A percentile compares a stretch with the other conserved stretches of the same genome.
These are phyloP conservation scores for Haberlea rhodopensis DNA, from an alignment of 257 asterid species.

Conservation along the genomic window DNA sequence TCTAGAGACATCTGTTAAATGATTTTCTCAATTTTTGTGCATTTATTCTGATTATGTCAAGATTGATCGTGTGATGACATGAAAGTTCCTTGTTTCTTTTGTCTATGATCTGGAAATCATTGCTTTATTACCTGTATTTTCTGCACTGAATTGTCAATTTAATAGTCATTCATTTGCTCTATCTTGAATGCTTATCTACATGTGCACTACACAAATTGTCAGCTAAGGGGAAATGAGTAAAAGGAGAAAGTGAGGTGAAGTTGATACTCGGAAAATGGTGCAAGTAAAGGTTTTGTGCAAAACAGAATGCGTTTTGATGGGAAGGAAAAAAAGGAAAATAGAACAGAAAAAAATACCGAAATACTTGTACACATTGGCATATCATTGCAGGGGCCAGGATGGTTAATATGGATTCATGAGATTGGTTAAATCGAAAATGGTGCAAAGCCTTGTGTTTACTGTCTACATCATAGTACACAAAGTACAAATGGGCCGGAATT, in stretches of 20 bases:
- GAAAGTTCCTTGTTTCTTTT: slow-evolving; percentile 1
- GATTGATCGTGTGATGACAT: not conserved
- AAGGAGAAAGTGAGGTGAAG: not conserved
- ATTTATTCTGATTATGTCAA: not conserved
- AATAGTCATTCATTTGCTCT: not conserved
- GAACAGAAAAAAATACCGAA: not conserved
- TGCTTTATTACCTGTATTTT: not conserved
- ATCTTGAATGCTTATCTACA: not conserved
- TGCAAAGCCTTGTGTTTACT: too few relatives aligned
- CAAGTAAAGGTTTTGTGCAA: not conserved
- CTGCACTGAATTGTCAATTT: slow-evolving; percentile 7
- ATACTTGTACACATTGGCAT: not conserved
- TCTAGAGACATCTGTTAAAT: slow-evolving; percentile 16
- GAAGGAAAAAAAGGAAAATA: not conserved
- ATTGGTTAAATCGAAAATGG: not conserved
- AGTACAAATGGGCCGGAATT: not conserved
- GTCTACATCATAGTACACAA: too few relatives aligned
- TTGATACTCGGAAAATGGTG: not conserved
- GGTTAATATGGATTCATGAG: not conserved
- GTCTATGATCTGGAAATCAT: not conserved
- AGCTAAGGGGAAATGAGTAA: not conserved
- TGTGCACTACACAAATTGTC: not conserved
- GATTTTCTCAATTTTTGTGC: not conserved
- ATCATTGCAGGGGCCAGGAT: not conserved
- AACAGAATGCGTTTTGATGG: not conserved